Evolutionary conservation across 202 grass and related monocot species (phyloP).

Genomic region (Dendrocalamus latiflorus): DNA sequence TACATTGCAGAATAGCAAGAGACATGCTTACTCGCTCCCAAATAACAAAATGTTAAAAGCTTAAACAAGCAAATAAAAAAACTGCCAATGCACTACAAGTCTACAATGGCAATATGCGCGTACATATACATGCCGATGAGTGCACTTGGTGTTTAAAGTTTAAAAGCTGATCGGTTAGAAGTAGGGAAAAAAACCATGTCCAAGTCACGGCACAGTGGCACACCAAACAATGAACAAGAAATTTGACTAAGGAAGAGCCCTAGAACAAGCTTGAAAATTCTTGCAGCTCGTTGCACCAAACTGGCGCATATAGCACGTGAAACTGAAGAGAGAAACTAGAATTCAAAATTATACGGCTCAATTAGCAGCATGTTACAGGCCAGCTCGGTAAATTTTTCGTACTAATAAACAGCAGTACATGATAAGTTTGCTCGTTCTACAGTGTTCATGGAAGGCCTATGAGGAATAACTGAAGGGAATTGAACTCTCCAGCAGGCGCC

Average conservation of each 20-base stretch:
- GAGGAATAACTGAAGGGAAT: not conserved
- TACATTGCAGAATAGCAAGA: not conserved
- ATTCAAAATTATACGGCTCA: constrained; percentile 15
- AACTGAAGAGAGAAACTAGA: not conserved
- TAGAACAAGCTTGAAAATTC: not conserved
- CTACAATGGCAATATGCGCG: not conserved
- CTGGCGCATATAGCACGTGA: not conserved
- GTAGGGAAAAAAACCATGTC: too few species aligned
- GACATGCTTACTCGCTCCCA: not conserved
- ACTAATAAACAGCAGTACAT: not conserved
- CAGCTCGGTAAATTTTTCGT: not conserved
- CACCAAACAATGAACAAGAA: not conserved
- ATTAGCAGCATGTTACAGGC: not conserved
- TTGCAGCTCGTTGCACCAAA: not conserved
- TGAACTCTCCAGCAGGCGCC: not conserved
- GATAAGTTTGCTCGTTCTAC: not conserved
- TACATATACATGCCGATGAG: not conserved
- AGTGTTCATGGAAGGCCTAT: not conserved
- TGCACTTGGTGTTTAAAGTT: not conserved
- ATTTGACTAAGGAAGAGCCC: not conserved
- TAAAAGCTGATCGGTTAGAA: not conserved
- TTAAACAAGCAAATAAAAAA: not conserved
- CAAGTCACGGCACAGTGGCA: not conserved
- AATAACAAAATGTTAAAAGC: not conserved
- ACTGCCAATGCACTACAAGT: not conserved